phyloP scores from a whole-genome alignment of 164 flowering plant species.

The Chimonanthus salicifolius region DNA sequence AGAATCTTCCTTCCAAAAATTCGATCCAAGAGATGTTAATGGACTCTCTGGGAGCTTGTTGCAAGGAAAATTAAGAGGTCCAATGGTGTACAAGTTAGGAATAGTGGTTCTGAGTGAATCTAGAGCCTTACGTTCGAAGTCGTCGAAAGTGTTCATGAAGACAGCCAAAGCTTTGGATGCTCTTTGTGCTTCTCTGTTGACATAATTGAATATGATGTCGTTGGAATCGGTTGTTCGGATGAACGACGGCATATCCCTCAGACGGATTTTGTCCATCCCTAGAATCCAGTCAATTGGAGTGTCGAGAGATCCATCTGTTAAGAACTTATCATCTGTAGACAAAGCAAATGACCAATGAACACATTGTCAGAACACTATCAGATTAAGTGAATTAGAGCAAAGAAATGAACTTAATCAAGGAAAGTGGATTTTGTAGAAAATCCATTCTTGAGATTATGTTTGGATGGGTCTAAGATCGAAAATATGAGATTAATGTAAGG shows the following conservation, averaged over 20 bases:
- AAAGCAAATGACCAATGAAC: not conserved
- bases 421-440: too few relatives aligned
- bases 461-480: not conserved
- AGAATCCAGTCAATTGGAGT: conserved; percentile 10
- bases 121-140: conserved; percentile 7
- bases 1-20: conserved; percentile 43
- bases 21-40: conserved; percentile 21
- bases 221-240: conserved; percentile 6
- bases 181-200: not conserved
- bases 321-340: conserved; percentile 1
- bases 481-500: too few relatives aligned
- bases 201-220: conserved; percentile 11
- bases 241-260: conserved; percentile 10
- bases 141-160: conserved; percentile 13
- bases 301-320: conserved; percentile 6
- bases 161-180: not conserved
- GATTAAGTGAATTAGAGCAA: too few relatives aligned
- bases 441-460: not conserved
- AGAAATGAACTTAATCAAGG: not conserved
- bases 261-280: conserved; percentile 4
- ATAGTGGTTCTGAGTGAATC: conserved; percentile 4
- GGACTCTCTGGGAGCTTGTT: not conserved
- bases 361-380: too few relatives aligned
- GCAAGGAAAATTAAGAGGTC: conserved; percentile 12
- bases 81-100: conserved; percentile 4